These are phyloP conservation scores for Herpetospermum pedunculosum DNA, from an alignment of 306 rosid genomes.

Conservation along the genomic window DNA sequence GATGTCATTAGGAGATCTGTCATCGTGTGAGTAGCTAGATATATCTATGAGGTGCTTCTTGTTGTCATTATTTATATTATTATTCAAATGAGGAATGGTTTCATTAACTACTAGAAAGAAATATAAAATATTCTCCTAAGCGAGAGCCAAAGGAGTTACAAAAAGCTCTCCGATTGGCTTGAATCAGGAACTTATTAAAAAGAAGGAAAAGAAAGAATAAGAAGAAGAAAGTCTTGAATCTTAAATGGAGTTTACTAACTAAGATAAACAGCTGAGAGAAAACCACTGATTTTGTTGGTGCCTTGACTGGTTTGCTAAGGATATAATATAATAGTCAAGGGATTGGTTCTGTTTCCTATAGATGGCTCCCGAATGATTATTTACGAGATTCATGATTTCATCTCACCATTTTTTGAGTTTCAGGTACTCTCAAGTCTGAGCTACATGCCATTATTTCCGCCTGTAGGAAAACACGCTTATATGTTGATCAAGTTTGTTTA, in stretches of 20 bases:
- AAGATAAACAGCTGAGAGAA: background rate
- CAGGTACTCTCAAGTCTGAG: slow-evolving; percentile 64
- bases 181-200: background rate
- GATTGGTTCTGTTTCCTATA: slow-evolving; percentile 5
- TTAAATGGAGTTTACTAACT: background rate
- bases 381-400: slow-evolving; percentile 1
- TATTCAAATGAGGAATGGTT: background rate
- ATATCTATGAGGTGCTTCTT: background rate
- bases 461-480: slow-evolving; percentile 58
- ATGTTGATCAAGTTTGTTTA: slow-evolving; percentile 42
- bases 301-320: background rate
- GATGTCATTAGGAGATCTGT: slow-evolving; percentile 34
- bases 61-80: background rate
- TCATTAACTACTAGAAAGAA: background rate
- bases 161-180: background rate
- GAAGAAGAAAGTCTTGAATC: background rate
- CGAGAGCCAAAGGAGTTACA: background rate
- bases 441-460: slow-evolving; percentile 61
- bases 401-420: slow-evolving; percentile 17
- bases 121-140: background rate
- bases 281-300: background rate
- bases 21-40: slow-evolving; percentile 49
- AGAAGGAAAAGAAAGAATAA: background rate
- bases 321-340: background rate
- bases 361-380: background rate